Conservation (phyloP, 2,329 filamentous ascomycete species). For the Davidsoniella eucalypti region DNA sequence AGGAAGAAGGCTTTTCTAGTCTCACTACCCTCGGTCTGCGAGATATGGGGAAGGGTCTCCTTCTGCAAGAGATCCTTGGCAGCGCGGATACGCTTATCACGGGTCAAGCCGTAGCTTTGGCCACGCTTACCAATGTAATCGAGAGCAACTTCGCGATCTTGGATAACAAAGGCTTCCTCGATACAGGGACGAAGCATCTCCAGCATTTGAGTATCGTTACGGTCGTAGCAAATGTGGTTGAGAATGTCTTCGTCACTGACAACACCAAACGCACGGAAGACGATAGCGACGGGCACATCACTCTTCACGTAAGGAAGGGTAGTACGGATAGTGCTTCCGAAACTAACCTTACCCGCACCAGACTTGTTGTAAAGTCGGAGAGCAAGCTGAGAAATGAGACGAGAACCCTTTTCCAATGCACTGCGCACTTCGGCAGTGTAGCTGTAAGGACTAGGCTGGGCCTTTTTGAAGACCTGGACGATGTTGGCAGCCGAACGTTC, state of each 20-base stretch:
- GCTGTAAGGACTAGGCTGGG: conserved; percentile 75
- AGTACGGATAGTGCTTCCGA: conserved; percentile 77
- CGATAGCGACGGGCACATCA: conserved; percentile 84
- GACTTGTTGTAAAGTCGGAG: conserved; percentile 83
- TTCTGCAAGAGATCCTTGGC: conserved; percentile 93
- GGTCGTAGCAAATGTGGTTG: conserved; percentile 93
- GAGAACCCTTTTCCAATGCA: conserved; percentile 87
- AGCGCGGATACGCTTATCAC: conserved; percentile 79
- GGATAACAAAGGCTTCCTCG: conserved; percentile 90
- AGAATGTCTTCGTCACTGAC: conserved; percentile 97
- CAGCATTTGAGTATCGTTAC: conserved; percentile 89
- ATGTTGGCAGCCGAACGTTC: conserved; percentile 97
- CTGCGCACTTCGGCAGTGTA: conserved; percentile 94
- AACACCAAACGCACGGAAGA: conserved; percentile 87
- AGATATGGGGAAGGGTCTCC: conserved; percentile 91
- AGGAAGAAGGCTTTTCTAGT: conserved; percentile 96
- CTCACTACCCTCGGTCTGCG: conserved; percentile 84
- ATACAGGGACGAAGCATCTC: conserved; percentile 96
- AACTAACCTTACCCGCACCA: conserved; percentile 58
- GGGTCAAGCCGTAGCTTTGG: conserved; percentile 48
- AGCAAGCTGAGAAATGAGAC: conserved; percentile 81
- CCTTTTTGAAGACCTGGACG: conserved; percentile 98
- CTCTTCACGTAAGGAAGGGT: conserved; percentile 87
- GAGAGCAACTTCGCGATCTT: conserved; percentile 83
- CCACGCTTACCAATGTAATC: conserved; percentile 94